Evolutionary conservation across 2,329 filamentous ascomycete species (phyloP).

Genomic region (Gnomoniopsis sp.): DNA sequence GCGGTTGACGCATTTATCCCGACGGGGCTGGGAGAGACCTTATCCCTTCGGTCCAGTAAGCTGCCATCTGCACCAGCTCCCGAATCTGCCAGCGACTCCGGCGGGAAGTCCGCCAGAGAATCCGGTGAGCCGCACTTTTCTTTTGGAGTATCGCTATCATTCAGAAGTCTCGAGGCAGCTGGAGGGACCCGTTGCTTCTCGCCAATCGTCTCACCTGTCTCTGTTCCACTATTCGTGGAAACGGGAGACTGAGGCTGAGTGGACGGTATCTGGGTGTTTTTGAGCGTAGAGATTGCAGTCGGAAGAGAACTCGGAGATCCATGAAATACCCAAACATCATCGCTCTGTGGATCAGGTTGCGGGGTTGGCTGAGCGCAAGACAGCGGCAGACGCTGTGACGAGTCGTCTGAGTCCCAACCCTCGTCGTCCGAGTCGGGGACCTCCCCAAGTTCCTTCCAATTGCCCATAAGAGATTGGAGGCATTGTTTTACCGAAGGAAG

Average conservation of each 20-base stretch:
- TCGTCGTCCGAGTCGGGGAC: constrained; percentile 44
- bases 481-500: constrained; percentile 8
- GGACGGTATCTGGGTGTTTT: neutral
- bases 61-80: neutral
- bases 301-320: constrained; percentile 23
- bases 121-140: neutral
- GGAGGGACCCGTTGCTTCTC: neutral
- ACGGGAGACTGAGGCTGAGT: neutral
- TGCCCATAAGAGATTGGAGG: constrained; percentile 31
- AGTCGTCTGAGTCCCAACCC: constrained; percentile 35
- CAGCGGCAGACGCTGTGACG: constrained; percentile 19
- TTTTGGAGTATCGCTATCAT: neutral
- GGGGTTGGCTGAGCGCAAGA: constrained; percentile 9
- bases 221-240: neutral
- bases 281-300: constrained; percentile 1
- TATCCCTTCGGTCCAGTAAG: constrained; percentile 12
- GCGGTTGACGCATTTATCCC: constrained; percentile 17
- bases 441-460: constrained; percentile 42
- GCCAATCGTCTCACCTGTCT: neutral
- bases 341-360: neutral
- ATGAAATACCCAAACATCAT: constrained; percentile 30
- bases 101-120: neutral
- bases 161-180: neutral
- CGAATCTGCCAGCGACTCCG: neutral
- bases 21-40: constrained; percentile 28